These are phyloP conservation scores for Phalaenopsis hybrid DNA, from an alignment of 116 monocot species.

Conservation along the genomic window DNA sequence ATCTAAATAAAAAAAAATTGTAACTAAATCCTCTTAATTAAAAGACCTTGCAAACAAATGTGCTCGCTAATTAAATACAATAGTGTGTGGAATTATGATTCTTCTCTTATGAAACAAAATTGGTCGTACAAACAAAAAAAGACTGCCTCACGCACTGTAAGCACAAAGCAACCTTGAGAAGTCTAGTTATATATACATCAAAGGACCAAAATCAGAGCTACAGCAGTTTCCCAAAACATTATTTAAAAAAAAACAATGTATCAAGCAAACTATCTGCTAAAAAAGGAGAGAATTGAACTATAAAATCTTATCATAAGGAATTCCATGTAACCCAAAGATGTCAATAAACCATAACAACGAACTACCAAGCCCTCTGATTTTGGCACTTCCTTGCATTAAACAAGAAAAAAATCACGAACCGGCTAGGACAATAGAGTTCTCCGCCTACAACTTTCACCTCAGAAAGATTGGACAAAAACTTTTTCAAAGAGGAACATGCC, in stretches of 20 bases:
- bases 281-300: too few relatives aligned
- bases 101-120: background rate
- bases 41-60: background rate
- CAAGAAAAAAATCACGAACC: too few relatives aligned
- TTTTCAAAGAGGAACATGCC: background rate
- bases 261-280: too few relatives aligned
- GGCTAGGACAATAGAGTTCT: background rate
- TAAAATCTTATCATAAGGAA: too few relatives aligned
- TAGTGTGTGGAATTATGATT: background rate
- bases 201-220: background rate
- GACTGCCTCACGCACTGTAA: background rate
- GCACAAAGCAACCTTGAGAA: background rate
- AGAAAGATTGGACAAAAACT: background rate
- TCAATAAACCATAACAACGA: too few relatives aligned
- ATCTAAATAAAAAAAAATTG: background rate
- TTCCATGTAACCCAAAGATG: too few relatives aligned
- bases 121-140: background rate
- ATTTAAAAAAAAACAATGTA: background rate
- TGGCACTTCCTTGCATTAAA: too few relatives aligned
- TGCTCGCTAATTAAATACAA: background rate
- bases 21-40: background rate
- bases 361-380: too few relatives aligned
- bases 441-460: background rate
- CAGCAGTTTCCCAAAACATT: background rate
- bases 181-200: background rate